Evolutionary conservation across 805 yeast species (phyloP).

Genomic region (Saccharomyces jurei): DNA sequence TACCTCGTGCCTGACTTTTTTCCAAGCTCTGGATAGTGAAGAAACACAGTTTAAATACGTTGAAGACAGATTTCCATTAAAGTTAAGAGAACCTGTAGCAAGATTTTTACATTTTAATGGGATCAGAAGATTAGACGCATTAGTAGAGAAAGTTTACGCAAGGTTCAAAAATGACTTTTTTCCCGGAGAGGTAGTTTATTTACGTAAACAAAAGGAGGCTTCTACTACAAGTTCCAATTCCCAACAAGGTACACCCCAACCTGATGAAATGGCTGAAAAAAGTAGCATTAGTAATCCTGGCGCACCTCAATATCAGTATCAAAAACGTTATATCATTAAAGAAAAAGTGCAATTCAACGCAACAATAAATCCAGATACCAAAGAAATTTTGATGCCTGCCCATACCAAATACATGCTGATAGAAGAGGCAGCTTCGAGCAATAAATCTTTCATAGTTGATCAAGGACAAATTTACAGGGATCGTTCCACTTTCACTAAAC

Average conservation of each 20-base stretch:
- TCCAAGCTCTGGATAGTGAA: slow-evolving; percentile 81
- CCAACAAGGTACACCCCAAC: slow-evolving; percentile 17
- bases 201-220: slow-evolving; percentile 31
- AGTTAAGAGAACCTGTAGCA: slow-evolving; percentile 85
- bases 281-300: neutral
- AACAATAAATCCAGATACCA: slow-evolving; percentile 28
- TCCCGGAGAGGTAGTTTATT: slow-evolving; percentile 80
- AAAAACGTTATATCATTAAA: slow-evolving; percentile 47
- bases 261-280: slow-evolving; percentile 4
- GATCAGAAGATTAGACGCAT: slow-evolving; percentile 70
- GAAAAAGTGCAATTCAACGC: slow-evolving; percentile 78
- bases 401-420: slow-evolving; percentile 66
- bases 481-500: slow-evolving; percentile 79
- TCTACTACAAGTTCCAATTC: slow-evolving; percentile 6
- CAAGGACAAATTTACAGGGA: slow-evolving; percentile 72
- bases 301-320: slow-evolving; percentile 14
- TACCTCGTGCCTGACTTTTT: slow-evolving; percentile 80
- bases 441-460: slow-evolving; percentile 60
- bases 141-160: slow-evolving; percentile 80
- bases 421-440: slow-evolving; percentile 38
- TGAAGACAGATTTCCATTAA: slow-evolving; percentile 80
- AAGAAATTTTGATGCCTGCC: slow-evolving; percentile 39
- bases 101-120: slow-evolving; percentile 75
- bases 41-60: slow-evolving; percentile 53
- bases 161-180: slow-evolving; percentile 74